Evolutionary conservation across 495 filamentous ascomycete genomes (phyloP), one percentile per base, ranked within the genome.

Genomic region (Jackrogersella multiformis): DNA sequence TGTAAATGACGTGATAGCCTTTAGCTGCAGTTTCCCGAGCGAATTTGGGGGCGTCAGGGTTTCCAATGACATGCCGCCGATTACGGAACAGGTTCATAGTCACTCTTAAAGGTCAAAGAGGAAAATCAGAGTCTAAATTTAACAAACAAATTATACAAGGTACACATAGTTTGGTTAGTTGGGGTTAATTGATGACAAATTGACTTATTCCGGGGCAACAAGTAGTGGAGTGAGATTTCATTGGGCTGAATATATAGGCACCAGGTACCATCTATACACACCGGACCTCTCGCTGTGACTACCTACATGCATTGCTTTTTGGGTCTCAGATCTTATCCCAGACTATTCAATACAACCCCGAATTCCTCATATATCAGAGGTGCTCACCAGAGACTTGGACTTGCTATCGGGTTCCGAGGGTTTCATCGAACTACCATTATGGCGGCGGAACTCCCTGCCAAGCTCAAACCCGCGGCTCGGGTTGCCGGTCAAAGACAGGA

Each of bases 401-500:
- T 36, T 53, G 16, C 21, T 39, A 56, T 49, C 46, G 38, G 26
- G 10, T 12, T 23, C 20, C 58, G 67, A 44, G 66, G 51, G 26
- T 70, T 80, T 26, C 75, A 80, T 53, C 52, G 68, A 21, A 58
- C 65, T 5, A 53, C 18, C 8, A 49, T 49, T 12, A 72, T 72
- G 66, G 58, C 73, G 4, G 28, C 60, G 1, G 56, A 68, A 65
- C 67, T 75, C 32, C 68, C 73, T 28, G 56, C 64, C 4, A 78
- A 84, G 68, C 74, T 87, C 16, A 80, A 82, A 69, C 95, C 95
- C 23, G 94, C 94, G 3, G 80, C 80, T 57, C 82, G 94, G 69
- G 93, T 99, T 13, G 87, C 91, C 9, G 86, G 89, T 23, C 88
- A 90, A 76, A 86, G 86, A 70, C 92, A 97, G 73, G 94, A 99